Evolutionary conservation across 768 basidiomycete genomes (phyloP).

Genomic region (Boletus sp.): DNA sequence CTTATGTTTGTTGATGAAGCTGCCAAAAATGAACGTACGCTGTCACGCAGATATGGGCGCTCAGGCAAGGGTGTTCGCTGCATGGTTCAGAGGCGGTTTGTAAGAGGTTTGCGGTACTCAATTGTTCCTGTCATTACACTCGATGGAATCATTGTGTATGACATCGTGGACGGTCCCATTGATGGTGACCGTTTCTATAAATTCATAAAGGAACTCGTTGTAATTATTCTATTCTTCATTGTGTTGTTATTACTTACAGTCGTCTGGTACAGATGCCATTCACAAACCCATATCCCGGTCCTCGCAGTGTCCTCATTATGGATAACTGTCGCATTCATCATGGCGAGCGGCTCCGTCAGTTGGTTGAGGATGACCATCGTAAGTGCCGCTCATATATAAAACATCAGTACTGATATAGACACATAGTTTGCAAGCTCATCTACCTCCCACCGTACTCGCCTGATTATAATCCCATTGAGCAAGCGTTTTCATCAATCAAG

Average conservation of each 20-base stretch:
- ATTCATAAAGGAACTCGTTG: conserved; percentile 11
- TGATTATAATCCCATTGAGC: too few relatives aligned
- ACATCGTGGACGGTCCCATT: conserved; percentile 17
- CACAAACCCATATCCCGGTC: conserved; percentile 1
- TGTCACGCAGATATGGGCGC: not conserved
- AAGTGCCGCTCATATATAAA: not conserved
- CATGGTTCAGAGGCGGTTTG: not conserved
- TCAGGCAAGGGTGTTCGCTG: not conserved
- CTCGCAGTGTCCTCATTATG: conserved; percentile 18
- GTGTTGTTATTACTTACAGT: not conserved
- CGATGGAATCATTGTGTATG: too few relatives aligned
- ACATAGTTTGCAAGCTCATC: not conserved
- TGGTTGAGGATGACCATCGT: conserved; percentile 21
- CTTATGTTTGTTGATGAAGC: conserved; percentile 26
- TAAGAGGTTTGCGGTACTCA: not conserved
- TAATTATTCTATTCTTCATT: not conserved
- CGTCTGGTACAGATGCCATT: conserved; percentile 2
- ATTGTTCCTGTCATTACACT: conserved; percentile 17
- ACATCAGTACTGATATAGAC: not conserved
- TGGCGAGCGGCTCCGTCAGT: conserved; percentile 12
- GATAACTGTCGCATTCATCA: conserved; percentile 29
- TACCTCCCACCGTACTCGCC: not conserved
- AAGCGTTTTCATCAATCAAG: not conserved
- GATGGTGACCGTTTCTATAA: conserved; percentile 3
- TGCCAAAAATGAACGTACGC: conserved; percentile 9